Evolutionary conservation across 768 basidiomycete genomes (phyloP), one percentile per base, ranked within the genome.

Genomic region (Kockovaella imperatae): DNA sequence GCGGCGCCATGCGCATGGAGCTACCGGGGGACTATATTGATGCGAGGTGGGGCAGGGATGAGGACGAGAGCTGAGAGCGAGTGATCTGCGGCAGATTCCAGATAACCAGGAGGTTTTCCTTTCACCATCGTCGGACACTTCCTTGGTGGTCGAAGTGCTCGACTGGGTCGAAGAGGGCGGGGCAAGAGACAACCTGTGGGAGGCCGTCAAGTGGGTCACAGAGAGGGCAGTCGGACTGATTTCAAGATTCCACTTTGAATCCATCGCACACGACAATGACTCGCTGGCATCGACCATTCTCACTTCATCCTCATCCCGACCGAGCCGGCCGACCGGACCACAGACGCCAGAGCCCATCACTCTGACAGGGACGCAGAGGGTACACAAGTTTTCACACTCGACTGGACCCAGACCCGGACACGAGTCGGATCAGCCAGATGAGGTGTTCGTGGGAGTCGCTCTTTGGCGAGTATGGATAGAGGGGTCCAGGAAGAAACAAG

Each of bases 81-180:
- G 83, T 50, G 73, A 76, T 42, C 50, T 82, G 5, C 87, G 93
- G 45, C 86, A 96, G 72, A 76, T 99, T 11, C 91, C 95, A 13
- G 85, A 97, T 67, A 88, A 81, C 3, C 93, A 99, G 70, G 95
- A 97, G 66, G 93, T 95, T 34, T 84, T 88, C 72, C 68, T 95
- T 47, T 83, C 82, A 46, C 78, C 79, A 5, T 71, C 79, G 40
- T 84, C 81, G 4, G 76, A 77, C 41, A 74, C 81, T 57, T 88
- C 84, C 62, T 77, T 91, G 53, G 78, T 97, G 42, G 72, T 95
- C 23, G 95, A 99, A 65, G 79, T 95, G 20, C 74, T 96, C 11
- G 71, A 87, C 67, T 76, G 80, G 49, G 87, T 93, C 21, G 62
- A 64, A 49, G 70, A 71, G 7, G 71, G 66, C 7, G 52, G 47